Percentiles rank a stretch among this genome's conserved stretches.
phyloP scores from a whole-genome alignment of 2,329 filamentous ascomycete species.

The Emergomyces africanus region DNA sequence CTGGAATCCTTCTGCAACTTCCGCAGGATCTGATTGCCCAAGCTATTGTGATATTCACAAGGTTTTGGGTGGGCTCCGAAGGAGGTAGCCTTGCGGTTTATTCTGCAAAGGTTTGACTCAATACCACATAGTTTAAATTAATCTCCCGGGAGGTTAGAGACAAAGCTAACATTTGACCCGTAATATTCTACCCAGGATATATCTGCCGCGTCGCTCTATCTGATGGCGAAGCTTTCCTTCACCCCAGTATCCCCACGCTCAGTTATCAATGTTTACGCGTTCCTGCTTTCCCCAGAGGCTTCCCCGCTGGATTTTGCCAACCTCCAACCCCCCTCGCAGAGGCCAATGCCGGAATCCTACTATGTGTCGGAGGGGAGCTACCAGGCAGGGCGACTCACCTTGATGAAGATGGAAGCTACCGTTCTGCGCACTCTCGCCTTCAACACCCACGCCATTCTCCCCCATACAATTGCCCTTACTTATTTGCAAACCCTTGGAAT shows the following conservation, averaged over 20 bases:
- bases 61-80: constrained; percentile 56
- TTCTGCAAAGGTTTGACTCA: constrained; percentile 26
- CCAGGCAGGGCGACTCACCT: constrained; percentile 46
- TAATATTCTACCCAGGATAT: constrained; percentile 45
- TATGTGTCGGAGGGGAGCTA: constrained; percentile 65
- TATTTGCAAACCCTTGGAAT: constrained; percentile 85
- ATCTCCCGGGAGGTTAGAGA: neutral
- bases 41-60: constrained; percentile 66
- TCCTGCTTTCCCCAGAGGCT: constrained; percentile 51
- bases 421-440: constrained; percentile 68
- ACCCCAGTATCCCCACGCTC: constrained; percentile 65
- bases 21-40: constrained; percentile 78
- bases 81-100: constrained; percentile 33
- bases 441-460: constrained; percentile 71
- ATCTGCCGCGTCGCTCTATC: constrained; percentile 69
- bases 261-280: constrained; percentile 72
- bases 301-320: constrained; percentile 40
- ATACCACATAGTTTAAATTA: neutral
- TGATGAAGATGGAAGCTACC: constrained; percentile 64
- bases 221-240: constrained; percentile 70
- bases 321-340: constrained; percentile 15
- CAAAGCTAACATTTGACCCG: neutral
- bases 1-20: constrained; percentile 59
- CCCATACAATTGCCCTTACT: constrained; percentile 75
- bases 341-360: constrained; percentile 41